These are phyloP conservation scores for Ophiostoma fasciatum DNA, from an alignment of 2,329 filamentous ascomycete genomes.

Conservation along the genomic window DNA sequence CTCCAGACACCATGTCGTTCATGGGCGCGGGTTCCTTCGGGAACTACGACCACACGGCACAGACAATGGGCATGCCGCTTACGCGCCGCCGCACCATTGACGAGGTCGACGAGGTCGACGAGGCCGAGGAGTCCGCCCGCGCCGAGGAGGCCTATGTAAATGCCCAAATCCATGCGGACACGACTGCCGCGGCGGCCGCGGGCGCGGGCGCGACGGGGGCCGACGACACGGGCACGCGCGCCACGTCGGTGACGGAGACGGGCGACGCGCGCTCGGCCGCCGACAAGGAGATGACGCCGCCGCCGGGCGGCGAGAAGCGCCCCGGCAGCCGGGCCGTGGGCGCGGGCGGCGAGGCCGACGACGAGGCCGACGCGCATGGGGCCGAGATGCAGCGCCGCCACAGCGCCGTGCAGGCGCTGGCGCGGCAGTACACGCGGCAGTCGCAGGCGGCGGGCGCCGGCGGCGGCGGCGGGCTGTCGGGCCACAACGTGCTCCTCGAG, in stretches of 20 bases:
- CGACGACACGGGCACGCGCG: conserved; percentile 19
- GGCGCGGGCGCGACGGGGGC: conserved; percentile 7
- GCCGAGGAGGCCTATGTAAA: too few relatives aligned
- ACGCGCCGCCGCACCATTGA: conserved; percentile 15
- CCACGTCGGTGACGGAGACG: conserved; percentile 23
- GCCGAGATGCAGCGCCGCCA: conserved; percentile 34
- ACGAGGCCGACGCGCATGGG: conserved; percentile 23
- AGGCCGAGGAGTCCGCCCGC: too few relatives aligned
- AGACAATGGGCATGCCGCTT: conserved; percentile 24
- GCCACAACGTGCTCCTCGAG: conserved; percentile 33
- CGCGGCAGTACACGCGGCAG: conserved; percentile 33
- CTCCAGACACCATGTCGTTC: conserved; percentile 24
- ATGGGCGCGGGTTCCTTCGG: conserved; percentile 25
- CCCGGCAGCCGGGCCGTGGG: neutral
- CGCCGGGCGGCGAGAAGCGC: conserved; percentile 4
- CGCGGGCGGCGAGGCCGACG: conserved; percentile 13
- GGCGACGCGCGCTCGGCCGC: conserved; percentile 15
- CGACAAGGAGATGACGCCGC: conserved; percentile 16
- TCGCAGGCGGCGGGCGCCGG: conserved; percentile 19
- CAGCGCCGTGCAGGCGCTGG: conserved; percentile 39
- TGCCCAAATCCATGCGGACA: too few relatives aligned
- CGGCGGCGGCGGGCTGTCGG: neutral
- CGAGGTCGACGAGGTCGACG: conserved; percentile 17
- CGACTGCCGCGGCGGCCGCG: too few relatives aligned
- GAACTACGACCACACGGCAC: conserved; percentile 34